phyloP scores from a whole-genome alignment of 345 rosid genomes.

The Acer negundo region DNA sequence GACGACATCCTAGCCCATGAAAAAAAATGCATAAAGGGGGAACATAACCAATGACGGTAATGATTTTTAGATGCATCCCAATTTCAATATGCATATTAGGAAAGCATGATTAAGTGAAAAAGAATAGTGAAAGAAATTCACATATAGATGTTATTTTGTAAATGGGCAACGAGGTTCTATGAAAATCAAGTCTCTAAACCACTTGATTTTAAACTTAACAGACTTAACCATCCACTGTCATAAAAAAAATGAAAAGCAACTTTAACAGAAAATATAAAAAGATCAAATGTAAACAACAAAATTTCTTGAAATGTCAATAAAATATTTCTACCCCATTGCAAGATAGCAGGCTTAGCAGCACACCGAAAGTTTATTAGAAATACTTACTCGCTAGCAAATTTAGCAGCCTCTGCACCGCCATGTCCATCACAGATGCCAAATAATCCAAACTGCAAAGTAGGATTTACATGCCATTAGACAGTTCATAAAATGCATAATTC shows the following conservation, averaged over 20 bases:
- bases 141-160: not conserved
- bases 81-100: not conserved
- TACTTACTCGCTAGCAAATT: slow-evolving; percentile 90
- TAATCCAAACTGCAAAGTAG: slow-evolving; percentile 75
- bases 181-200: slow-evolving; percentile 1
- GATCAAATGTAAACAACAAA: not conserved
- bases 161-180: not conserved
- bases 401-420: slow-evolving; percentile 89
- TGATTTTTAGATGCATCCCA: not conserved
- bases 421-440: slow-evolving; percentile 99
- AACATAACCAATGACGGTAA: not conserved
- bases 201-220: slow-evolving; percentile 6
- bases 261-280: not conserved
- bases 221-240: not conserved
- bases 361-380: slow-evolving; percentile 24
- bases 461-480: slow-evolving; percentile 10
- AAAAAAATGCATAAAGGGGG: not conserved
- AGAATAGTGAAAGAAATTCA: not conserved
- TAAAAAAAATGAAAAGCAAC: not conserved
- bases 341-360: slow-evolving; percentile 13
- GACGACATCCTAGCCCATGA: not conserved
- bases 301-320: not conserved
- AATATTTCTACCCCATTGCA: slow-evolving; percentile 13
- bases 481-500: slow-evolving; percentile 17
- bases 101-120: not conserved